Percentiles rank a stretch among this genome's conserved stretches.
Conservation (phyloP, 1,139 yeast species). For the Pichia kudriavzevii region DNA sequence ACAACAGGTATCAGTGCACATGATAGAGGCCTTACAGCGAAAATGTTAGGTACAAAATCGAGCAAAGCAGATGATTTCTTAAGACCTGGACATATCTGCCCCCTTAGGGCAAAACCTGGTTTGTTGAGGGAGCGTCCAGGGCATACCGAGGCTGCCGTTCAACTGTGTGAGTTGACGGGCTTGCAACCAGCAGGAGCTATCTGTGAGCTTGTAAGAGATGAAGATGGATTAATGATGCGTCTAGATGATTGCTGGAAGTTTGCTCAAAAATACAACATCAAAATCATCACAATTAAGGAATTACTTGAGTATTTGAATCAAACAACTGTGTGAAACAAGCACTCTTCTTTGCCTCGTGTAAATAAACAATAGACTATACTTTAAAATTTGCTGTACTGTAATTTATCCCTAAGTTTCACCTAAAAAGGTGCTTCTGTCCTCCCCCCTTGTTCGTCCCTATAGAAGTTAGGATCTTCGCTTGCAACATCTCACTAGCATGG, state of each 20-base stretch:
- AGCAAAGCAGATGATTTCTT: conserved; percentile 59
- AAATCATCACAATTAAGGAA: conserved; percentile 75
- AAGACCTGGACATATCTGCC: conserved; percentile 91
- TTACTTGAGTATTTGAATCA: conserved; percentile 48
- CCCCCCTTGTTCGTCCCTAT: too few species aligned
- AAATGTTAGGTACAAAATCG: conserved; percentile 55
- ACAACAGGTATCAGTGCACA: conserved; percentile 97
- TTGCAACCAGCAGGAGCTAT: conserved; percentile 85
- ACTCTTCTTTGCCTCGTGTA: background rate
- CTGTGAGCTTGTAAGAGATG: conserved; percentile 88
- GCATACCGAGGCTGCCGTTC: conserved; percentile 98
- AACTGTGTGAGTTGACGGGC: conserved; percentile 70
- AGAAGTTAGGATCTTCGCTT: too few species aligned
- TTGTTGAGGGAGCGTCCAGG: conserved; percentile 79
- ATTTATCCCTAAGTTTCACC: background rate
- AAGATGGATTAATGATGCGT: conserved; percentile 95
- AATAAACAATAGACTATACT: background rate
- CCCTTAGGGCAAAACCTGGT: conserved; percentile 85
- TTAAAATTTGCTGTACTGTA: background rate
- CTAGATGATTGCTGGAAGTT: conserved; percentile 76
- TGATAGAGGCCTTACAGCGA: conserved; percentile 83
- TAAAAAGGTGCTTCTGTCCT: background rate
- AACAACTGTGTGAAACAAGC: conserved; percentile 9
- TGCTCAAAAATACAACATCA: conserved; percentile 53
- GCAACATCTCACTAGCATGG: too few species aligned